Conservation (phyloP, 257 asterid genomes). For the Lycium barbarum region DNA sequence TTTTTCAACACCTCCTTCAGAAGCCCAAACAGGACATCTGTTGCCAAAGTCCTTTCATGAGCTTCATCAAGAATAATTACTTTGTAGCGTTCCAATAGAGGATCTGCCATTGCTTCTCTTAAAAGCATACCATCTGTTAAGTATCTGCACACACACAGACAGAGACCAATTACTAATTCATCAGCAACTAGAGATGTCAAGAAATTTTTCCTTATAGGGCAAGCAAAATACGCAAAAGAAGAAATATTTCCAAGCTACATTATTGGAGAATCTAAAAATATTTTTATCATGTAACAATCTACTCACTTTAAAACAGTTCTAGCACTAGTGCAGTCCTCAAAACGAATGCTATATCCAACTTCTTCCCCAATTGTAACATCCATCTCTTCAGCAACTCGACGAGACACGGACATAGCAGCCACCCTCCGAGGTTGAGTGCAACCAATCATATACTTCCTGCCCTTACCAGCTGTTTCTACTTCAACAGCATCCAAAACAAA, state of each 20-base stretch:
- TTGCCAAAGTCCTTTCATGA: constrained; percentile 95
- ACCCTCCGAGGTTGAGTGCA: constrained; percentile 99
- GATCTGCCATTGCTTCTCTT: constrained; percentile 99
- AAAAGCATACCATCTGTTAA: constrained; percentile 98
- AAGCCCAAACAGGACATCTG: constrained; percentile 95
- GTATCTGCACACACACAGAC: constrained; percentile 55
- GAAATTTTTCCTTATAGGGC: not conserved
- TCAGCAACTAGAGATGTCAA: not conserved
- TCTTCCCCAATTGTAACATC: constrained; percentile 96
- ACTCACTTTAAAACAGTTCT: constrained; percentile 78
- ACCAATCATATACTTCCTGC: constrained; percentile 86
- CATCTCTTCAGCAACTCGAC: constrained; percentile 99
- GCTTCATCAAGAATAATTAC: constrained; percentile 99
- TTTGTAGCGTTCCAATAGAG: constrained; percentile 88
- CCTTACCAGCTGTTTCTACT: constrained; percentile 67
- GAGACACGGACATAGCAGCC: constrained; percentile 98
- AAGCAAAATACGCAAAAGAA: not conserved
- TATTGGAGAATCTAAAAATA: not conserved
- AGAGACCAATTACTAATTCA: not conserved
- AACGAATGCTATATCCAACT: constrained; percentile 97
- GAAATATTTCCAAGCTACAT: not conserved
- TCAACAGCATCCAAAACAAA: constrained; percentile 87
- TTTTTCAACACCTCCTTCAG: constrained; percentile 89
- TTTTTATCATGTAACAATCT: not conserved
- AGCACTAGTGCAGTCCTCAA: constrained; percentile 94